phyloP scores from a whole-genome alignment of 176 grass and related monocot species.

The Cenchrus purpureus region DNA sequence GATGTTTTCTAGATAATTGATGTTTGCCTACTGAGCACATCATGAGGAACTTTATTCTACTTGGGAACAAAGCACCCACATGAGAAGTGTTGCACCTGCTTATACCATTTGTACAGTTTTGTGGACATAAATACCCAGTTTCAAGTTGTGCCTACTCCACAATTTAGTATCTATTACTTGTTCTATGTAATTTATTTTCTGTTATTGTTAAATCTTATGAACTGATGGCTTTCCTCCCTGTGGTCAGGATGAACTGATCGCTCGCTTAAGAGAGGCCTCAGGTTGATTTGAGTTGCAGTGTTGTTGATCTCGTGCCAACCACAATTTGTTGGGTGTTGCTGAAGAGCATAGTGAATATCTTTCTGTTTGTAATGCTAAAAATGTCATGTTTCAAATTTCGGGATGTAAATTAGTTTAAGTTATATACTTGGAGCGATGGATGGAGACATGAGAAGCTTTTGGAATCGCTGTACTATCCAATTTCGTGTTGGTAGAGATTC shows the following conservation, averaged over 20 bases:
- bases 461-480: background rate
- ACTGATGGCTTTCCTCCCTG: background rate
- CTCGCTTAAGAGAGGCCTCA: slow-evolving; percentile 30
- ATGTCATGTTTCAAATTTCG: background rate
- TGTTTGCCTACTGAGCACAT: background rate
- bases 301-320: background rate
- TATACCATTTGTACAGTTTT: background rate
- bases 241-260: slow-evolving; percentile 41
- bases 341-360: slow-evolving; percentile 10
- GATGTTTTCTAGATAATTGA: background rate
- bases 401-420: background rate
- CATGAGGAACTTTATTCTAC: background rate
- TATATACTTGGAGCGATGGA: background rate
- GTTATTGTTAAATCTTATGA: slow-evolving; percentile 18
- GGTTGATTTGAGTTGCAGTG: background rate
- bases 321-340: background rate
- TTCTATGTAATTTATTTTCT: background rate
- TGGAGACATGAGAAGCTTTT: background rate
- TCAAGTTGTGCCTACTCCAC: background rate
- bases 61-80: background rate
- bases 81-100: background rate
- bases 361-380: background rate
- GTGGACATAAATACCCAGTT: background rate
- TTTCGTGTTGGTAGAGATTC: background rate
- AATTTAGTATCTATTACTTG: background rate